Base-by-base conservation (phyloP, 2,329 filamentous ascomycete genomes). In the Graphilbum sp. region DNA sequence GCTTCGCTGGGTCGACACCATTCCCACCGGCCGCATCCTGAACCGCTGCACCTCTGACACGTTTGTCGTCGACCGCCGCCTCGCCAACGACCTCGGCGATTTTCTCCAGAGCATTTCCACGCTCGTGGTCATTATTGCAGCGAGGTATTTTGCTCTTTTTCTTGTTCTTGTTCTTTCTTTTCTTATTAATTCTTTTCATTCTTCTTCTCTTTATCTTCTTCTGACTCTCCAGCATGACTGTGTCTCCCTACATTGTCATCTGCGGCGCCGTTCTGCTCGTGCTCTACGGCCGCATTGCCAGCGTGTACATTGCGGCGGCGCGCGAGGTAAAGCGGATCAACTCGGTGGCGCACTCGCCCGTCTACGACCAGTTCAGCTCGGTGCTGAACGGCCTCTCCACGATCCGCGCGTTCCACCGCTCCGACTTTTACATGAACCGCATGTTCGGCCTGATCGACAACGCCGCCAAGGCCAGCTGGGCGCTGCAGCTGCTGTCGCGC, bases 11-110 rank as follows among this genome's bases (percentile, higher is more conserved):
- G 47, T 60, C 13, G 60, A 64, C 41, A 60, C 56, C 0, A 47
- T 57, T 1, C 60, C 60, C 4, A 47, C 56, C 0, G 61, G 61
- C 5, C 53, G 59, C n/a, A 53, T 64, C 23, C 46, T 63, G 31
- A 63, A 64, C 45, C 55, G 61, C 6, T 62, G 63, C 40, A 57
- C 55, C 0, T 52, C 53, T 1, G 61, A 64, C 43, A 57, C 57
- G 3, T 55, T 54, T 29, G 49, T 52, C 11, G 46, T 63, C 7
- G 61, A 64, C 40, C 47, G 48, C n/a, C 48, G 52, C 2, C 47
- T 60, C 5, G 46, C 52, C 0, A 45, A 36, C 2, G 52, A 55
- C 25, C 45, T 53, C 3, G 49, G 49, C 18, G 45, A 41, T 15
- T 52, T 58, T n/a, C 37, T 56, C 4, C 45, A 47, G 19, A 50